Evolutionary conservation across 2,329 filamentous ascomycete genomes (phyloP).

Genomic region (Didymosphaeria variabile): DNA sequence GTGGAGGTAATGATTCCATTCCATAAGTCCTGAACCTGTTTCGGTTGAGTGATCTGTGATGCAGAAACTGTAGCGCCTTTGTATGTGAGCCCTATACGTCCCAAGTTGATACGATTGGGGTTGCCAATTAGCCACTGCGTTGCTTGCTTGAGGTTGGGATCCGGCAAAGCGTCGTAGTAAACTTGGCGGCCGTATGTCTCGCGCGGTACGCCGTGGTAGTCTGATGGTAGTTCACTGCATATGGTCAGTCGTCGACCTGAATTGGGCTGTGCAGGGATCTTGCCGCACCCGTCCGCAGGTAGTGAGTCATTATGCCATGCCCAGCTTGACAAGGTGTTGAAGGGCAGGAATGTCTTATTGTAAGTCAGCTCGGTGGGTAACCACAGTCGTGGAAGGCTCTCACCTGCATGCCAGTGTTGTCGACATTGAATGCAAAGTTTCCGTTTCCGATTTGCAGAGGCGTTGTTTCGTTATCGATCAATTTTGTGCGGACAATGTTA

Average conservation of each 20-base stretch:
- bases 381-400: not conserved
- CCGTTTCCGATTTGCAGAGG: conserved; percentile 62
- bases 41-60: conserved; percentile 50
- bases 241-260: not conserved
- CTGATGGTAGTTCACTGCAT: conserved; percentile 28
- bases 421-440: conserved; percentile 58
- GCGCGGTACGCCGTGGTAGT: conserved; percentile 48
- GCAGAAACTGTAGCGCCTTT: conserved; percentile 52
- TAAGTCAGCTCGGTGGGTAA: not conserved
- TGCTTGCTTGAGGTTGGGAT: conserved; percentile 51
- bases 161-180: conserved; percentile 53
- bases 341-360: conserved; percentile 52
- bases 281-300: conserved; percentile 41
- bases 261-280: not conserved
- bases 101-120: conserved; percentile 62
- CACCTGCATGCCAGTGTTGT: conserved; percentile 55
- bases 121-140: conserved; percentile 65
- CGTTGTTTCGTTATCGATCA: conserved; percentile 55
- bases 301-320: conserved; percentile 58
- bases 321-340: conserved; percentile 56
- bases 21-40: conserved; percentile 60
- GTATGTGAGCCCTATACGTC: conserved; percentile 59
- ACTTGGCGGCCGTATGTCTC: conserved; percentile 52
- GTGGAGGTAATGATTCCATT: conserved; percentile 56
- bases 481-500: conserved; percentile 59